Evolutionary conservation across 805 yeast species (phyloP), one percentile per base, ranked within the genome.

Genomic region (Candida pseudofarinosa): DNA sequence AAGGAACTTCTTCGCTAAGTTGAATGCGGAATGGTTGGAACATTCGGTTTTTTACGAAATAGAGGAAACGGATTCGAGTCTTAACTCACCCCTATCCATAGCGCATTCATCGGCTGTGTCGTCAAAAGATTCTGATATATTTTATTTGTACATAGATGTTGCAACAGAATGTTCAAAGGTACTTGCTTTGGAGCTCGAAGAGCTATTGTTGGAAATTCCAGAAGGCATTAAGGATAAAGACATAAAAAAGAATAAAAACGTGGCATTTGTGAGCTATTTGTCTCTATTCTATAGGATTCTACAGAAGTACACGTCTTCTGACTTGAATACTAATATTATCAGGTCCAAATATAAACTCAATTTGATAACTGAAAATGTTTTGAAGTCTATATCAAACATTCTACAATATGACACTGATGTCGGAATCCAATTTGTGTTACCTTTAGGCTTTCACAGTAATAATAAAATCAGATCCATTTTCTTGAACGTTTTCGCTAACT

Each of bases 361-460:
- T 18, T 60, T 66, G 6, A 70, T 88, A 23, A 74, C 80, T 15
- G 86, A 83, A 15, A 79, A 81, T 59, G 79, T 83, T 8, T 77
- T 87, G 41, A 65, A 69, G 17, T 80, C 86, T 16, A 67, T 88
- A 39, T 80, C 89, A 2, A 85, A 85, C 49, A 60, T 88, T 40
- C 68, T 88, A 37, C 81, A 78, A 51, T 74, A 87, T 3, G 88
- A 88, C 53, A 80, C 83, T 4, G 88, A 83, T 42, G 81, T 85
- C 18, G 95, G 96, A 5, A 65, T 88, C 52, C 80, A 79, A 40
- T 79, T 78, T 58, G 88, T 90, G 2, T 59, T 88, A 13, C 89
- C 93, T 0, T 73, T 88, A 57, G 93, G 95, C 0, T 86, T 81
- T 53, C 87, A 87, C 52, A 74, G 75, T 17, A 84, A 85, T 56